Percentiles rank a stretch among this genome's conserved stretches.
Evolutionary conservation across 208 protist genomes (phyloP).

Genomic region (Crithidia brevicula): DNA sequence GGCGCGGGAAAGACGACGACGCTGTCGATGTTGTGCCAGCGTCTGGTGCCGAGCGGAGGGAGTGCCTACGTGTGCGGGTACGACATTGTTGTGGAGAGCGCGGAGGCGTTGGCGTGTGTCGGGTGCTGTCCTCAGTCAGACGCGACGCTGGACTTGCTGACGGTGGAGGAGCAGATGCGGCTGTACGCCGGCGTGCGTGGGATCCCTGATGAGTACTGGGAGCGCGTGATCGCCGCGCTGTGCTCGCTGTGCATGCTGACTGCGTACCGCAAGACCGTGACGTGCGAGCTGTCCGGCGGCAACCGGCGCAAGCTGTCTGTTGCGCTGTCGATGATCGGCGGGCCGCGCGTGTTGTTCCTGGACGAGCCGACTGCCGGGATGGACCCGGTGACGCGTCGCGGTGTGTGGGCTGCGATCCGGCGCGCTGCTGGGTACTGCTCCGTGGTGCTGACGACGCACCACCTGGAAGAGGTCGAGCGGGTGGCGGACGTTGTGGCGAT

Average conservation of each 20-base stretch:
- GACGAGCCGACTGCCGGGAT: slow-evolving; percentile 80
- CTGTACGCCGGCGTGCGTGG: slow-evolving; percentile 43
- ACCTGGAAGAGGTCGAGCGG: slow-evolving; percentile 92
- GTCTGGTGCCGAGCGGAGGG: slow-evolving; percentile 68
- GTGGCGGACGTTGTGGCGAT: slow-evolving; percentile 87
- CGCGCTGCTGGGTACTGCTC: slow-evolving; percentile 46
- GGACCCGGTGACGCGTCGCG: slow-evolving; percentile 61
- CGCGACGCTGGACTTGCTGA: slow-evolving; percentile 89
- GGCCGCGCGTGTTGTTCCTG: slow-evolving; percentile 53
- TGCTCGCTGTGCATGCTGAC: slow-evolving; percentile 82
- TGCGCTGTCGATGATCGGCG: slow-evolving; percentile 68
- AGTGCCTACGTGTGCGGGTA: slow-evolving; percentile 58
- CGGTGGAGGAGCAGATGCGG: slow-evolving; percentile 89
- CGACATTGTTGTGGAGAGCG: slow-evolving; percentile 45
- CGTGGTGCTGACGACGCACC: slow-evolving; percentile 90
- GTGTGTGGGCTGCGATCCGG: slow-evolving; percentile 75
- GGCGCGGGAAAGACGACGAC: slow-evolving; percentile 90
- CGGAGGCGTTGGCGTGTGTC: slow-evolving; percentile 61
- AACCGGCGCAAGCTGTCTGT: slow-evolving; percentile 71
- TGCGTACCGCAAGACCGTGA: slow-evolving; percentile 38
- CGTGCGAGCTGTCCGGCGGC: slow-evolving; percentile 45
- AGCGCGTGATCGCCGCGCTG: slow-evolving; percentile 35
- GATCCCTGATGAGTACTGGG: slow-evolving; percentile 58
- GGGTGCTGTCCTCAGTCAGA: slow-evolving; percentile 96
- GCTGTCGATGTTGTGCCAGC: slow-evolving; percentile 79